Conservation (phyloP, 768 basidiomycete genomes). For the Cystobasidium ongulense region DNA sequence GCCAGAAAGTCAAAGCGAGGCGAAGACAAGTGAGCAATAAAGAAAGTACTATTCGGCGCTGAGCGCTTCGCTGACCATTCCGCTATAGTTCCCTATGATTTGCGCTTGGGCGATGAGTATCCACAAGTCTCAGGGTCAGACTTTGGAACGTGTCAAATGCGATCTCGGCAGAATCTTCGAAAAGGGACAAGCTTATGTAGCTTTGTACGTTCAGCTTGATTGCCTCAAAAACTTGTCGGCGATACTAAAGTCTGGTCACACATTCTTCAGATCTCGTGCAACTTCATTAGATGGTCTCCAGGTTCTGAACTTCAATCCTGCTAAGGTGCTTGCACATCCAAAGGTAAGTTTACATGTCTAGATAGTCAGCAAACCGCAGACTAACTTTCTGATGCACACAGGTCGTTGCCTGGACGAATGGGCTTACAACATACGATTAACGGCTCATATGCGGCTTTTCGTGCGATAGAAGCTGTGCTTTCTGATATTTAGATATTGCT, state of each 20-base stretch:
- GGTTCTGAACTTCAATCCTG: conserved; percentile 66
- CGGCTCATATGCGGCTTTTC: no score
- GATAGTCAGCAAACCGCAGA: neutral
- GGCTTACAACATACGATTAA: conserved; percentile 11
- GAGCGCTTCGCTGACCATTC: neutral
- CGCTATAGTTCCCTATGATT: conserved; percentile 5
- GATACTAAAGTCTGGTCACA: conserved; percentile 41
- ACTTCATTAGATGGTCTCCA: conserved; percentile 77
- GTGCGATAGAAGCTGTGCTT: no score
- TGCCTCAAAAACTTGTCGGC: neutral
- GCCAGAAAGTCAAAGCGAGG: conserved; percentile 44
- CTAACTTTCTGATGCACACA: neutral
- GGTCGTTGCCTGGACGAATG: conserved; percentile 24
- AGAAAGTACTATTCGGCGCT: neutral
- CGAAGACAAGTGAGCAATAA: conserved; percentile 38
- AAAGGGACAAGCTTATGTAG: conserved; percentile 44
- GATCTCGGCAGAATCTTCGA: conserved; percentile 86
- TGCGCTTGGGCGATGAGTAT: conserved; percentile 81
- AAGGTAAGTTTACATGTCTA: conserved; percentile 1
- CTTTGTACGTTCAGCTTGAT: conserved; percentile 11
- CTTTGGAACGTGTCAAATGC: conserved; percentile 85
- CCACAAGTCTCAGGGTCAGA: conserved; percentile 97
- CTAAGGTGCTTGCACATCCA: conserved; percentile 52
- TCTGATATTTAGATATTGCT: no score
- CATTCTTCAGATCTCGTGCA: conserved; percentile 80